Conservation (phyloP, 805 yeast species). For the Candida tallmaniae region DNA sequence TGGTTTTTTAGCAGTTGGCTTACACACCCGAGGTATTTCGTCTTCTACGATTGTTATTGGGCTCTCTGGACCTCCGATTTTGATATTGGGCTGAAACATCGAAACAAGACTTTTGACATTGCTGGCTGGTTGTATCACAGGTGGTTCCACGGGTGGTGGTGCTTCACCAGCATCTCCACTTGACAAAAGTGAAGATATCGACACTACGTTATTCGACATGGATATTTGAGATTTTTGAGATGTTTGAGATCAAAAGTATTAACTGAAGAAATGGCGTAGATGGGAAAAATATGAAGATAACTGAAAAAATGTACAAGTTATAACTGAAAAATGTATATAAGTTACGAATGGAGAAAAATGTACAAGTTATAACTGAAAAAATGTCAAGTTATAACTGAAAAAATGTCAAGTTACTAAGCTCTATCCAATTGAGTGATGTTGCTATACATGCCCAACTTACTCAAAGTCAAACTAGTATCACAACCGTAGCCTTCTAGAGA, state of each 20-base stretch:
- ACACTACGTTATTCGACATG: constrained; percentile 23
- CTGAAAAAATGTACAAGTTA: too few relatives aligned
- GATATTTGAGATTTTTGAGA: neutral
- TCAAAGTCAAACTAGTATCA: constrained; percentile 76
- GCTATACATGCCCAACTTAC: constrained; percentile 68
- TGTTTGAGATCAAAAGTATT: neutral
- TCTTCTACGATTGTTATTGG: constrained; percentile 8
- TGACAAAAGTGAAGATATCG: constrained; percentile 28
- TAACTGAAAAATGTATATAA: too few relatives aligned
- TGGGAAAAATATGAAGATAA: too few relatives aligned
- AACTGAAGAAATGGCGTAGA: too few relatives aligned
- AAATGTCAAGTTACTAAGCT: too few relatives aligned
- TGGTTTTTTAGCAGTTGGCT: neutral
- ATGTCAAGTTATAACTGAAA: too few relatives aligned
- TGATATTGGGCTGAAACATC: constrained; percentile 27
- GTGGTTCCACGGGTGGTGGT: neutral
- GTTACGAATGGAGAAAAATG: too few relatives aligned
- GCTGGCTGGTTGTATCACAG: neutral
- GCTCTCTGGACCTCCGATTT: constrained; percentile 7
- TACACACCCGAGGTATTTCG: constrained; percentile 2
- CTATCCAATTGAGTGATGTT: constrained; percentile 67
- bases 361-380: too few relatives aligned
- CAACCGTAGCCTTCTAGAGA: constrained; percentile 90
- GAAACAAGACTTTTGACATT: constrained; percentile 19
- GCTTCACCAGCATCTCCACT: neutral